Evolutionary conservation across 2,329 filamentous ascomycete genomes (phyloP).

Genomic region (Tolypocladium cylindrosporum): DNA sequence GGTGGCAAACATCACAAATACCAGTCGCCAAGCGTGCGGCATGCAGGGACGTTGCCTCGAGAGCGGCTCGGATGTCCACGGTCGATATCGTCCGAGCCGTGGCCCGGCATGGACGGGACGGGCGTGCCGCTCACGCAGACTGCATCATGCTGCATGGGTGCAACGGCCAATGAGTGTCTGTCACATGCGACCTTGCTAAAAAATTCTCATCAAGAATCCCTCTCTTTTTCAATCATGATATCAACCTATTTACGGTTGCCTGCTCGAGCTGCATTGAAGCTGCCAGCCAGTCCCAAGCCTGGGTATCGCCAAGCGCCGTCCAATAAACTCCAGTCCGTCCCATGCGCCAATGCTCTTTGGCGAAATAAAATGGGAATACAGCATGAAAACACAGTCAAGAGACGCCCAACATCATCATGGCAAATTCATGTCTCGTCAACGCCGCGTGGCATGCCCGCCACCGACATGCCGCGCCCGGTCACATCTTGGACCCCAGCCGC

Average conservation of each 20-base stretch:
- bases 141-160: neutral
- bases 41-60: neutral
- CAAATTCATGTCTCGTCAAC: constrained; percentile 5
- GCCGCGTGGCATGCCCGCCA: neutral
- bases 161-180: neutral
- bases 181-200: neutral
- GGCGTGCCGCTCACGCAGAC: neutral
- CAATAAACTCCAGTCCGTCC: constrained; percentile 8
- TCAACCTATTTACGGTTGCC: constrained; percentile 5
- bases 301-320: neutral
- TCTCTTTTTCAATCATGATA: constrained; percentile 2
- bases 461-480: neutral
- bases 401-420: constrained; percentile 3
- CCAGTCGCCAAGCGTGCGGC: neutral
- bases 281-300: neutral
- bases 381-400: constrained; percentile 2
- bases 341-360: constrained; percentile 12
- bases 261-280: neutral
- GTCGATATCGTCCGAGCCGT: neutral
- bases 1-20: neutral
- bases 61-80: neutral
- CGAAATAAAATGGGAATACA: constrained; percentile 1
- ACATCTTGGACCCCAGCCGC: constrained; percentile 2
- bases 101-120: neutral
- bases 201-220: neutral